Percentiles rank a stretch among this genome's conserved stretches.
phyloP scores from a whole-genome alignment of 202 grass and related monocot species.

The Elaeis oleifera region DNA sequence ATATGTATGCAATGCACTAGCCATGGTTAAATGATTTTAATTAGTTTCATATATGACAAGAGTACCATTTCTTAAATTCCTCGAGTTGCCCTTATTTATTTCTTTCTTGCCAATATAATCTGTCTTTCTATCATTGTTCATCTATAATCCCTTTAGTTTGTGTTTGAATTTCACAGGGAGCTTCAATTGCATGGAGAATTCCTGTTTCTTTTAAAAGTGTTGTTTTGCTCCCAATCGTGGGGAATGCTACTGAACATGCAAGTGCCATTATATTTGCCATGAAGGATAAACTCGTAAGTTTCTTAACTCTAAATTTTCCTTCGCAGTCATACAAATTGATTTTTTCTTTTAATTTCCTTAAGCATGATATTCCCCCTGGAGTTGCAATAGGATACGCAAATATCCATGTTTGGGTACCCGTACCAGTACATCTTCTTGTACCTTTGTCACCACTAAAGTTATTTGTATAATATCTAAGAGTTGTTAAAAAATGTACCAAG shows the following conservation, averaged over 20 bases:
- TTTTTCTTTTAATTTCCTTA: not conserved
- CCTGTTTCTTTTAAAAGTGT: slow-evolving; percentile 70
- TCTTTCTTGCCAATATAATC: not conserved
- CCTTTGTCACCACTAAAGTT: too few species aligned
- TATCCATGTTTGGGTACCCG: slow-evolving; percentile 80
- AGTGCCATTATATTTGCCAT: slow-evolving; percentile 68
- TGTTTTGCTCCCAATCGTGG: slow-evolving; percentile 76
- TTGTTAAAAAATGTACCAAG: too few species aligned
- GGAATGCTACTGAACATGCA: slow-evolving; percentile 68
- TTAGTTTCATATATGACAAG: too few species aligned
- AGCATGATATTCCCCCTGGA: slow-evolving; percentile 54
- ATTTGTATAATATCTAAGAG: too few species aligned
- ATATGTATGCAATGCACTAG: too few species aligned
- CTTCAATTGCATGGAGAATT: slow-evolving; percentile 52
- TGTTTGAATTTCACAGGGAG: slow-evolving; percentile 32
- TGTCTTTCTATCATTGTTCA: not conserved
- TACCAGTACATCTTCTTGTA: not conserved
- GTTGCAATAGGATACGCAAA: slow-evolving; percentile 66
- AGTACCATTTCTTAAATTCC: too few species aligned
- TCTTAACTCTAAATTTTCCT: not conserved
- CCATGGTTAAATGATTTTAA: too few species aligned
- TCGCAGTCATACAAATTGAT: not conserved
- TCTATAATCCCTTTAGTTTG: not conserved
- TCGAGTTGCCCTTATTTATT: not conserved
- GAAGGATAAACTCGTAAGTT: slow-evolving; percentile 75